phyloP scores from a whole-genome alignment of 164 flowering plant species.

The Santalum album region DNA sequence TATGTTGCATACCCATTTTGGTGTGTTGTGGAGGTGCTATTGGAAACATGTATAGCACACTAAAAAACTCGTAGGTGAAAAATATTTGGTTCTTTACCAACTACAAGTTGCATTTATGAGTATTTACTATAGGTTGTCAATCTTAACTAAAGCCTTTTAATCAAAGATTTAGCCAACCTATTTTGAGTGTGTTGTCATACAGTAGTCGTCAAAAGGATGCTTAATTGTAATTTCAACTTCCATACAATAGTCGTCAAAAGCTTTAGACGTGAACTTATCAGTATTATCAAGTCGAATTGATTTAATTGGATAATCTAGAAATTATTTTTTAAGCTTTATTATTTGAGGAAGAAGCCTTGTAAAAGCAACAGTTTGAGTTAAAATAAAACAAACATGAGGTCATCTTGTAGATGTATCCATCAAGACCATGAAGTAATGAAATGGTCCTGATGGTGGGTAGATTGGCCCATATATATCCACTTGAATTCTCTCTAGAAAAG shows the following conservation, averaged over 20 bases:
- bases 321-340: slow-evolving; percentile 5
- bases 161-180: slow-evolving; percentile 7
- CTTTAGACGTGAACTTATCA: not conserved
- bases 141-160: slow-evolving; percentile 3
- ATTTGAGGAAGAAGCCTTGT: slow-evolving; percentile 3
- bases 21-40: slow-evolving; percentile 3
- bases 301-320: slow-evolving; percentile 2
- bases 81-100: not conserved
- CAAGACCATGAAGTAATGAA: not conserved
- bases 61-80: not conserved
- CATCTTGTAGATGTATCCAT: not conserved
- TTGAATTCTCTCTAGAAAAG: not conserved
- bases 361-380: not conserved
- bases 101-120: not conserved
- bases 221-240: slow-evolving; percentile 3
- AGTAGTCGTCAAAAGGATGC: slow-evolving; percentile 4
- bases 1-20: too few relatives aligned
- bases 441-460: not conserved
- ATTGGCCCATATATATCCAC: not conserved
- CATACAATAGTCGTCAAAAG: slow-evolving; percentile 12
- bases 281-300: slow-evolving; percentile 5
- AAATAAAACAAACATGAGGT: not conserved
- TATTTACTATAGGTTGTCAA: not conserved
- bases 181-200: slow-evolving; percentile 11
- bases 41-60: not conserved